These are phyloP conservation scores for Coniophora puteana DNA, from an alignment of 1,284 basidiomycete species.

Conservation along the genomic window DNA sequence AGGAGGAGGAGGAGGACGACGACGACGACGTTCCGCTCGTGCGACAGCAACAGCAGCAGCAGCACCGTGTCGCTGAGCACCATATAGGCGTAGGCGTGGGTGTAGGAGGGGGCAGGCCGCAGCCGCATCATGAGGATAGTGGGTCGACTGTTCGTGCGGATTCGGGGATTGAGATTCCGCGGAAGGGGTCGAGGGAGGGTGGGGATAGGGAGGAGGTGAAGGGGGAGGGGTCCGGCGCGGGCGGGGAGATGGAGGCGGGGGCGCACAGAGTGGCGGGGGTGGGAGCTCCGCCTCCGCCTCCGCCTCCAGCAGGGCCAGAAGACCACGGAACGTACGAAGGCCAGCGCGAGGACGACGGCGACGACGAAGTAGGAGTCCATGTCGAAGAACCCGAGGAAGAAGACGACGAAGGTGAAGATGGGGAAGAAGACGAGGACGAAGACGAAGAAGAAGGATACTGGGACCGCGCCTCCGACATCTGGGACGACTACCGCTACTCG, in stretches of 20 bases:
- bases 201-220: slow-evolving; percentile 12
- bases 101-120: slow-evolving; percentile 1
- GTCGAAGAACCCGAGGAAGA: slow-evolving; percentile 2
- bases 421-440: slow-evolving; percentile 13
- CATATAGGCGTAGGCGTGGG: not conserved
- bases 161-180: not conserved
- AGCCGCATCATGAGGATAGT: no score
- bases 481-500: slow-evolving; percentile 73
- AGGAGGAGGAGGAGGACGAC: slow-evolving; percentile 24
- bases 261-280: no score
- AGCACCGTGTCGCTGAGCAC: slow-evolving; percentile 9
- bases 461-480: slow-evolving; percentile 65
- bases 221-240: slow-evolving; percentile 22
- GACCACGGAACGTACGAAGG: not conserved
- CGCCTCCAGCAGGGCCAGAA: slow-evolving; percentile 1
- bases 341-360: slow-evolving; percentile 2
- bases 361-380: not conserved
- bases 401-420: slow-evolving; percentile 9
- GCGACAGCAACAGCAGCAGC: slow-evolving; percentile 16
- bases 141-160: no score
- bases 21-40: no score
- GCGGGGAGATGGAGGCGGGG: not conserved
- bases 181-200: slow-evolving; percentile 5
- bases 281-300: slow-evolving; percentile 12
- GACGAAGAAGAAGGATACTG: slow-evolving; percentile 45